Percentiles rank a stretch among this genome's conserved stretches.
These are phyloP conservation scores for Santalum album DNA, from an alignment of 164 flowering plant species.

Conservation along the genomic window DNA sequence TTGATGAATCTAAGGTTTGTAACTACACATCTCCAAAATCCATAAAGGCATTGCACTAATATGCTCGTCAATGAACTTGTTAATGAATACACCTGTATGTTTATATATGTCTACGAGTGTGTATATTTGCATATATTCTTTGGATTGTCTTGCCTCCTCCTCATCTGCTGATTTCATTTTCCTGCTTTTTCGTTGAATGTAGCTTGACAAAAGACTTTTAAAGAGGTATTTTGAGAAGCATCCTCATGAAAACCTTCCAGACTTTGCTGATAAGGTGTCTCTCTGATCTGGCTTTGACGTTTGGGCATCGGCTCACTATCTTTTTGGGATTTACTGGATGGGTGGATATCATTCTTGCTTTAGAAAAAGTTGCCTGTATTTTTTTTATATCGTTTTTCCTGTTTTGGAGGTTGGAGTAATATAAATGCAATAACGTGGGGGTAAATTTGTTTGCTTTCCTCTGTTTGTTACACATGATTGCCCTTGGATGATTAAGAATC, in stretches of 20 bases:
- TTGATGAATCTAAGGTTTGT: constrained; percentile 83
- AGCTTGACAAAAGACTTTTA: constrained; percentile 85
- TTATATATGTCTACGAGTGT: neutral
- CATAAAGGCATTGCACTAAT: neutral
- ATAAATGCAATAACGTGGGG: no score
- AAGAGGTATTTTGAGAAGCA: constrained; percentile 61
- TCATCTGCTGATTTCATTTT: constrained; percentile 6
- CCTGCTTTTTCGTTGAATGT: constrained; percentile 15
- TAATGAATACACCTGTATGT: neutral
- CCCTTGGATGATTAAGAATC: no score
- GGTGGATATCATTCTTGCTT: no score
- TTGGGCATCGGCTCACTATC: neutral
- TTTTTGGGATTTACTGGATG: neutral
- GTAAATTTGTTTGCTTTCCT: no score
- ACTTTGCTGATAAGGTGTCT: constrained; percentile 83
- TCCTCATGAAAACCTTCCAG: constrained; percentile 61
- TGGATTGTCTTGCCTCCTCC: neutral
- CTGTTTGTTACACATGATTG: no score
- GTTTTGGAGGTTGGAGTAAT: no score
- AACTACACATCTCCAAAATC: neutral
- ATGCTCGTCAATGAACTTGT: neutral
- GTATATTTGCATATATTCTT: neutral
- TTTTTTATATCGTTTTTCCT: no score
- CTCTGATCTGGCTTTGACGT: constrained; percentile 2
- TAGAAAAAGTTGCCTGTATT: no score